Percentiles rank a stretch among this genome's conserved stretches.
These are phyloP conservation scores for Aspergillus caelatus DNA, from an alignment of 2,329 filamentous ascomycete species.

Conservation along the genomic window DNA sequence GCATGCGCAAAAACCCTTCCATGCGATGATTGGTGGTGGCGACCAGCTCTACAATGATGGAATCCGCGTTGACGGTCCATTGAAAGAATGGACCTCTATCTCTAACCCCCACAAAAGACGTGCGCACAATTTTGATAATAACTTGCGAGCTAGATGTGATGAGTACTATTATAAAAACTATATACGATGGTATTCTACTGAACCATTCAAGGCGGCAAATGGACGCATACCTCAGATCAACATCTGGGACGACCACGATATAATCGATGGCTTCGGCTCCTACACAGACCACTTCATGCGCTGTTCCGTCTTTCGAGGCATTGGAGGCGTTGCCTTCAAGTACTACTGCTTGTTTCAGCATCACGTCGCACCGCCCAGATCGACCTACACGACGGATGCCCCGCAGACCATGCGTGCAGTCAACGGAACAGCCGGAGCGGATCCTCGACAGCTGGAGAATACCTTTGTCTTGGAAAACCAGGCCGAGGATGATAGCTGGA, in stretches of 20 bases:
- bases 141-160: conserved; percentile 62
- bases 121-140: conserved; percentile 66
- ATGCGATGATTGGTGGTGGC: conserved; percentile 81
- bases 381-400: conserved; percentile 80
- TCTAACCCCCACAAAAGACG: conserved; percentile 62
- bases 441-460: conserved; percentile 72
- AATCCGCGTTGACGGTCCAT: conserved; percentile 79
- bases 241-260: conserved; percentile 69
- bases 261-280: conserved; percentile 68
- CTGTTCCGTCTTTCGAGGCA: conserved; percentile 66
- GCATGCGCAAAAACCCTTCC: conserved; percentile 62
- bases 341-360: conserved; percentile 71
- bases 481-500: conserved; percentile 71
- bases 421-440: conserved; percentile 57
- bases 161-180: conserved; percentile 66
- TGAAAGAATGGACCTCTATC: conserved; percentile 68
- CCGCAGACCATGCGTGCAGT: conserved; percentile 55
- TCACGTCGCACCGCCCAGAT: conserved; percentile 79
- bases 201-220: conserved; percentile 63
- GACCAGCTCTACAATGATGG: conserved; percentile 82
- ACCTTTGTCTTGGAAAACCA: conserved; percentile 68
- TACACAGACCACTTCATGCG: conserved; percentile 70
- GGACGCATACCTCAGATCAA: conserved; percentile 66
- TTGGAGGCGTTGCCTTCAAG: conserved; percentile 61
- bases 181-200: conserved; percentile 68